Base-by-base conservation (phyloP, 2,329 filamentous ascomycete genomes). In the Phaeosphaeriaceae sp. region DNA sequence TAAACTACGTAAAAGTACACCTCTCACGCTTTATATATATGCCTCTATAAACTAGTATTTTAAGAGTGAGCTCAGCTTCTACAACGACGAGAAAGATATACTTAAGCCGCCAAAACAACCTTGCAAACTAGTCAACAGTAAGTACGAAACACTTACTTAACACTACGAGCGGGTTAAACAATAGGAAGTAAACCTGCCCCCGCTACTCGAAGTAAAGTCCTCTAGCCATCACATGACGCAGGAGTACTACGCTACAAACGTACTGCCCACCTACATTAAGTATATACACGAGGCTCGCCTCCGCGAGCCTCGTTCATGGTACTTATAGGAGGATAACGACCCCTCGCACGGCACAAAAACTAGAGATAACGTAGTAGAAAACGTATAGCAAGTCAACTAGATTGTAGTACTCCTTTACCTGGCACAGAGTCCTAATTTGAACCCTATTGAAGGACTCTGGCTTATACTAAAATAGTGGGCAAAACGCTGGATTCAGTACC, bases 361-460 rank as follows among this genome's bases (percentile, higher is more conserved):
- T 13, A 16, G 1, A 2, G 16, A 43, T 9, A 42, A 23, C 6
- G 6, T 43, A 5, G 17, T 39, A 13, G 5, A 28, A n/a, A 28
- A 29, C 3, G 20, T 29, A 20, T 6, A 23, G 13, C 3, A 15
- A 16, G 20, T n/a, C 17, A 20, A 21, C 26, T 47, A 34, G 36
- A 17, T 33, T 15, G 20, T 13, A 18, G 18, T 17, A 2, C 28
- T 53, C 13, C 6, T 12, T 38, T 41, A 49, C 33, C 50, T 41
- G 29, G 41, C 35, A 11, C 37, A 50, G 15, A 28, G 16, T 12
- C 32, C 46, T 29, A 41, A 53, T 30, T 18, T 53, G 7, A 53
- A 53, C 20, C 41, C 50, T 13, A 49, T 46, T 8, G 46, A 53
- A 36, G 41, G 36, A 16, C 32, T 46, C 4, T 53, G 36, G 41